Conservation (phyloP, 2,329 filamentous ascomycete genomes). For the Drechslerella dactyloides region DNA sequence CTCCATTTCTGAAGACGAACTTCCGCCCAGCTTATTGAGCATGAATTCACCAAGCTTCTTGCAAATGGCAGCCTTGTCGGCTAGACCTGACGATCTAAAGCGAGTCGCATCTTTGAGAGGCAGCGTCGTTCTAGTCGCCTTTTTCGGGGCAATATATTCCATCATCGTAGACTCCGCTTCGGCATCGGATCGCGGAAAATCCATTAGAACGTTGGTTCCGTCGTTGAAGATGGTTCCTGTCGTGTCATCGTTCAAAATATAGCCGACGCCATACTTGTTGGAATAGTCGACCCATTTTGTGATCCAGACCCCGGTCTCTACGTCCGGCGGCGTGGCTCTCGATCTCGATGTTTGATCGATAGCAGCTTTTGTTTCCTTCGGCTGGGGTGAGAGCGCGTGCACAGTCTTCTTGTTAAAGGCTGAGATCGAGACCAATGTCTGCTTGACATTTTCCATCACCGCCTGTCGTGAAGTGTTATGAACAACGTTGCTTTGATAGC, state of each 20-base stretch:
- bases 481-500: slow-evolving; percentile 35
- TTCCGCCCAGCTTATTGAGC: slow-evolving; percentile 58
- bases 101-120: slow-evolving; percentile 52
- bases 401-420: slow-evolving; percentile 52
- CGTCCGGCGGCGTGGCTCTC: slow-evolving; percentile 48
- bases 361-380: slow-evolving; percentile 52
- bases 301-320: slow-evolving; percentile 53
- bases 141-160: slow-evolving; percentile 42
- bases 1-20: slow-evolving; percentile 45
- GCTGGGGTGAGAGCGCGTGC: slow-evolving; percentile 51
- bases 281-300: slow-evolving; percentile 86
- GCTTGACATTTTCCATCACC: slow-evolving; percentile 43
- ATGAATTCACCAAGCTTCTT: slow-evolving; percentile 78
- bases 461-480: slow-evolving; percentile 15
- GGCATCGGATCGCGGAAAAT: slow-evolving; percentile 53
- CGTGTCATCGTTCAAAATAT: slow-evolving; percentile 80
- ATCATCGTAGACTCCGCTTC: slow-evolving; percentile 28
- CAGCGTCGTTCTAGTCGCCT: slow-evolving; percentile 35
- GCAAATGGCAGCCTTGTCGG: slow-evolving; percentile 62
- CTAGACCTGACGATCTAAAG: slow-evolving; percentile 50
- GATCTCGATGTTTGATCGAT: slow-evolving; percentile 50
- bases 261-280: slow-evolving; percentile 83
- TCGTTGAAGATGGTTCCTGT: slow-evolving; percentile 70
- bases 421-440: slow-evolving; percentile 50
- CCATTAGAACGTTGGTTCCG: slow-evolving; percentile 55